These are phyloP conservation scores for Rhizopus stolonifer DNA, from an alignment of 371 early-diverging fungal species.

Conservation along the genomic window DNA sequence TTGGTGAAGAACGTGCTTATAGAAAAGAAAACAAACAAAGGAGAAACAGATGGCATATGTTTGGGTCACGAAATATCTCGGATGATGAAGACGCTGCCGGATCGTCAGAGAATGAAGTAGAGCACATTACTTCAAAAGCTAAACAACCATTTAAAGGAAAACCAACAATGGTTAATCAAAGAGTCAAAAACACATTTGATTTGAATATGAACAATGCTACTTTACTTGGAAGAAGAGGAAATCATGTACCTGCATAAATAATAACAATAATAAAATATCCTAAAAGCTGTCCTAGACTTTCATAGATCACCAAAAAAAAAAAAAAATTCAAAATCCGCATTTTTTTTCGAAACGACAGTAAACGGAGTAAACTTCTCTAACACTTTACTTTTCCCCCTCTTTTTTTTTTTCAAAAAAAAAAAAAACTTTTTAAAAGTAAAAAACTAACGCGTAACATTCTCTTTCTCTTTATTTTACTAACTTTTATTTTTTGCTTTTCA, in stretches of 20 bases:
- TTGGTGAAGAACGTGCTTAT: constrained; percentile 55
- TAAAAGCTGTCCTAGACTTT: too few relatives aligned
- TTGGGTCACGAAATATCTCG: background rate
- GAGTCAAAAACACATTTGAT: constrained; percentile 26
- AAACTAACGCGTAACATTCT: too few relatives aligned
- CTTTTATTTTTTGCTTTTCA: too few relatives aligned
- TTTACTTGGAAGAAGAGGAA: constrained; percentile 31
- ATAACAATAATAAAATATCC: too few relatives aligned
- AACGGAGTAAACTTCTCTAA: background rate
- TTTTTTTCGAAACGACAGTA: too few relatives aligned
- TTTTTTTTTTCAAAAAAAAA: background rate
- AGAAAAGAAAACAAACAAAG: constrained; percentile 17
- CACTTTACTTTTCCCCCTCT: background rate
- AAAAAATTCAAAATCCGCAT: too few relatives aligned
- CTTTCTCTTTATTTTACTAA: too few relatives aligned
- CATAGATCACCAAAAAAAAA: too few relatives aligned
- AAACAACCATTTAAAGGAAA: background rate
- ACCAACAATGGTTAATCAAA: constrained; percentile 2
- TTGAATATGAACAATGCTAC: constrained; percentile 51
- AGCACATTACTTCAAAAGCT: background rate
- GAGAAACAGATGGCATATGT: background rate
- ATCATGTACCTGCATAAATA: background rate
- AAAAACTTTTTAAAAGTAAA: background rate
- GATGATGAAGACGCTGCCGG: constrained; percentile 1
- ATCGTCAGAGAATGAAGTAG: background rate